These are phyloP conservation scores for Sporothrix dimorphospora DNA, from an alignment of 2,329 filamentous ascomycete genomes.

Conservation along the genomic window DNA sequence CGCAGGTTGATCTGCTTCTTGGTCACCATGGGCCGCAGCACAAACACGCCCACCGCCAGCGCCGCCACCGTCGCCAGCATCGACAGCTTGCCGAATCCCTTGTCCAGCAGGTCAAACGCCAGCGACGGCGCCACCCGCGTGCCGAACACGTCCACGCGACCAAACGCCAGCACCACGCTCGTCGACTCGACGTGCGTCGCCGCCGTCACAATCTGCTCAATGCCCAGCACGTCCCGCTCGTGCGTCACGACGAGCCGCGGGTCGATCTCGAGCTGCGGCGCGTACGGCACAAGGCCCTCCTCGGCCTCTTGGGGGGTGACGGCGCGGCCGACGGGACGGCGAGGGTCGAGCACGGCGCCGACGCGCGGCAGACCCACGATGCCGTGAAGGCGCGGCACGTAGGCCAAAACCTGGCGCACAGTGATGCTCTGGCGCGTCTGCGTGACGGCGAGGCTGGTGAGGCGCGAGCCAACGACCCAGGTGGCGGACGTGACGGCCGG, in stretches of 20 bases:
- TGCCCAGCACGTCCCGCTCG: slow-evolving; percentile 49
- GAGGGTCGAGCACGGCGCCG: slow-evolving; percentile 72
- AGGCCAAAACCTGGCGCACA: slow-evolving; percentile 77
- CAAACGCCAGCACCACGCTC: slow-evolving; percentile 84
- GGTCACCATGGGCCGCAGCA: slow-evolving; percentile 79
- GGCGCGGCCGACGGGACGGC: slow-evolving; percentile 83
- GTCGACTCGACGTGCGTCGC: slow-evolving; percentile 90
- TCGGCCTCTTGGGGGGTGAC: slow-evolving; percentile 77
- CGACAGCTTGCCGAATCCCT: slow-evolving; percentile 89
- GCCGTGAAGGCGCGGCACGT: slow-evolving; percentile 71
- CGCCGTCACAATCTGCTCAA: slow-evolving; percentile 71
- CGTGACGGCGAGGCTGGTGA: slow-evolving; percentile 79
- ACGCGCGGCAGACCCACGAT: slow-evolving; percentile 77
- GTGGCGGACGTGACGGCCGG: slow-evolving; percentile 80
- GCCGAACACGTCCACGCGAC: slow-evolving; percentile 78
- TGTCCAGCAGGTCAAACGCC: slow-evolving; percentile 89
- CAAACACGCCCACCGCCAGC: slow-evolving; percentile 72
- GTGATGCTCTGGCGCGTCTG: slow-evolving; percentile 92
- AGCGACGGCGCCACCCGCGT: slow-evolving; percentile 85
- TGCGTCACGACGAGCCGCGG: slow-evolving; percentile 73
- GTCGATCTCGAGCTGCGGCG: slow-evolving; percentile 79
- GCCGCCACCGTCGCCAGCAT: slow-evolving; percentile 83
- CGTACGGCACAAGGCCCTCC: slow-evolving; percentile 80
- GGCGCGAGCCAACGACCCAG: slow-evolving; percentile 78
- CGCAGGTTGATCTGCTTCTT: slow-evolving; percentile 70